Conservation (phyloP, 495 filamentous ascomycete genomes). For the Aspergillus taichungensis region DNA sequence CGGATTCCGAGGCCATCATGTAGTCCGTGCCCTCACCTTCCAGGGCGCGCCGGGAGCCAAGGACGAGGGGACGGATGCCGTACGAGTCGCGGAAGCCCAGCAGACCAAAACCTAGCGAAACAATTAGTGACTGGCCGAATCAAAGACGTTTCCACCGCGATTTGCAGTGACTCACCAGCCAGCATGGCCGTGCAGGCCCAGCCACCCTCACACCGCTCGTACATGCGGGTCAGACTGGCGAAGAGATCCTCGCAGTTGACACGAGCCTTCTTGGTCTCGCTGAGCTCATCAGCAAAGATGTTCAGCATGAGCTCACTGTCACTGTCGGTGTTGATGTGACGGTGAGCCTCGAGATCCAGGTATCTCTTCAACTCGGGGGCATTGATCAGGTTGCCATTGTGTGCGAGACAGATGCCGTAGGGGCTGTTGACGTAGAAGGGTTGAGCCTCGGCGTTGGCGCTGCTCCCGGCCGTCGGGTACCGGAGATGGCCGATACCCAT, state of each 20-base stretch:
- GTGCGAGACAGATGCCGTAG: constrained; percentile 62
- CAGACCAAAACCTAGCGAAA: constrained; percentile 60
- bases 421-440: constrained; percentile 93
- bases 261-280: constrained; percentile 92
- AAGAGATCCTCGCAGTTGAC: constrained; percentile 91
- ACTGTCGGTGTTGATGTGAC: constrained; percentile 94
- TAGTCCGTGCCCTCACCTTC: constrained; percentile 70
- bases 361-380: constrained; percentile 67
- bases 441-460: constrained; percentile 49
- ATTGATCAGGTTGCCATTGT: constrained; percentile 95
- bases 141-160: too few relatives aligned
- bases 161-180: constrained; percentile 47
- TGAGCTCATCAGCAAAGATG: constrained; percentile 86
- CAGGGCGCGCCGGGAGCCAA: constrained; percentile 67
- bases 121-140: constrained; percentile 7
- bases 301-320: constrained; percentile 95
- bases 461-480: constrained; percentile 86
- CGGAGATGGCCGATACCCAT: constrained; percentile 87
- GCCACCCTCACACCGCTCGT: constrained; percentile 68
- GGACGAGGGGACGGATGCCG: constrained; percentile 82
- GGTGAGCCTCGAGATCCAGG: constrained; percentile 80
- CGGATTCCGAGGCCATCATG: constrained; percentile 96
- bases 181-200: constrained; percentile 90
- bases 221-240: constrained; percentile 63
- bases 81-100: constrained; percentile 83